Percentiles rank a stretch among this genome's conserved stretches.
Conservation (phyloP, 345 rosid genomes). For the Cardamine chenopodiifolia region DNA sequence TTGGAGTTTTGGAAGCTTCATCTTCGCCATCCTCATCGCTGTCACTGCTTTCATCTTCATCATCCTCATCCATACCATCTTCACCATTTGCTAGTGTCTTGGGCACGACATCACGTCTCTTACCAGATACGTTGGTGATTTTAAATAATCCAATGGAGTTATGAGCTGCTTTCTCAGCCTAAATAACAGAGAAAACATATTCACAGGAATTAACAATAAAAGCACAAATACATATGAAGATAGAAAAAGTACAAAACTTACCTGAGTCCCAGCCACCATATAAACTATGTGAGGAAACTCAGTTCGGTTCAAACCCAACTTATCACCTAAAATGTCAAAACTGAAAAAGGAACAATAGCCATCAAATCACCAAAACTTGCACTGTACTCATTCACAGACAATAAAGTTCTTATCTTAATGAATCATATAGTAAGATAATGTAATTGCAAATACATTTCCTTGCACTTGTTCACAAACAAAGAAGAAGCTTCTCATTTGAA, state of each 20-base stretch:
- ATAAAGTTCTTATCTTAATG: background rate
- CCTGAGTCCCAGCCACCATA: conserved; percentile 94
- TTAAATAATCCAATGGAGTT: conserved; percentile 85
- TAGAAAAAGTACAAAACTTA: conserved; percentile 34
- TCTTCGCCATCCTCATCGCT: conserved; percentile 73
- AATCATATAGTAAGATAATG: background rate
- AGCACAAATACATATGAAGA: background rate
- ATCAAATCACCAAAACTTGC: background rate
- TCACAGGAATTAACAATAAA: background rate
- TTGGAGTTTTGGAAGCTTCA: conserved; percentile 62
- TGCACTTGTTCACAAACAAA: background rate
- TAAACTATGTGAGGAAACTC: conserved; percentile 87
- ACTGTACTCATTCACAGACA: conserved; percentile 5
- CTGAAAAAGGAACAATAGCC: conserved; percentile 49
- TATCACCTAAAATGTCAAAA: conserved; percentile 80
- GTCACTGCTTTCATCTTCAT: conserved; percentile 61
- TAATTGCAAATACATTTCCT: no score
- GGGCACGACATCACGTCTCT: conserved; percentile 75
- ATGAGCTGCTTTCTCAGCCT: conserved; percentile 82
- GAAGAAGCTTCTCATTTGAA: conserved; percentile 7
- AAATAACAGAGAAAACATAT: conserved; percentile 17
- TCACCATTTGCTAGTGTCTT: conserved; percentile 51
- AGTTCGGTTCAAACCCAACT: conserved; percentile 77
- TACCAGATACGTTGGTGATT: conserved; percentile 75
- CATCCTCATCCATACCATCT: conserved; percentile 59